A percentile compares a stretch with the other conserved stretches of the same genome.
phyloP scores from a whole-genome alignment of 495 filamentous ascomycete species.

The Elasticomyces elasticus region DNA sequence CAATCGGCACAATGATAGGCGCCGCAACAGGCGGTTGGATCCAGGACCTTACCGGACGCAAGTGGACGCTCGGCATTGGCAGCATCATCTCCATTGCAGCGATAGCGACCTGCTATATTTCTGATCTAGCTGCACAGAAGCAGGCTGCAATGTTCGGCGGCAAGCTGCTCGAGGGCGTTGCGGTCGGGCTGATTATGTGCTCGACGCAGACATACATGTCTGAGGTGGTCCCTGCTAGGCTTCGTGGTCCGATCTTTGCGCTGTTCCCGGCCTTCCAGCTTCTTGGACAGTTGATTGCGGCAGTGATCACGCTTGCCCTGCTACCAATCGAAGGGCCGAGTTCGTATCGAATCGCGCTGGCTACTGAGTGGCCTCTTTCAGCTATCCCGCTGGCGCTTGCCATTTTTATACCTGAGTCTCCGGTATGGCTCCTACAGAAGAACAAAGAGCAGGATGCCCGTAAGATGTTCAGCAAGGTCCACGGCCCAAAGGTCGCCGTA shows the following conservation, averaged over 20 bases:
- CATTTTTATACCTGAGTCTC: slow-evolving; percentile 19
- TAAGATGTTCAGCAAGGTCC: background rate
- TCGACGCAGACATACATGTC: slow-evolving; percentile 41
- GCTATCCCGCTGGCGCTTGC: slow-evolving; percentile 21
- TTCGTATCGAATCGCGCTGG: slow-evolving; percentile 17
- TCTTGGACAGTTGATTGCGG: slow-evolving; percentile 38
- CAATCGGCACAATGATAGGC: slow-evolving; percentile 38
- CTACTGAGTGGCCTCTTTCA: slow-evolving; percentile 22
- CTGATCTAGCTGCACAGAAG: slow-evolving; percentile 16
- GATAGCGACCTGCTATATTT: slow-evolving; percentile 27
- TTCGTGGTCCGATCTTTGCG: slow-evolving; percentile 38
- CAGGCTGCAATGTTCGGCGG: slow-evolving; percentile 16
- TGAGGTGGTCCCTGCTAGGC: slow-evolving; percentile 33
- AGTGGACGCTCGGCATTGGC: slow-evolving; percentile 30
- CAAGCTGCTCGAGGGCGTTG: slow-evolving; percentile 33
- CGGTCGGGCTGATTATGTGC: slow-evolving; percentile 36
- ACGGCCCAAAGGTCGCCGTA: slow-evolving; percentile 2
- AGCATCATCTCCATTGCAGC: slow-evolving; percentile 34
- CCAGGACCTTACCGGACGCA: slow-evolving; percentile 37
- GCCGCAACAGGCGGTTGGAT: slow-evolving; percentile 32
- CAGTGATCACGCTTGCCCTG: slow-evolving; percentile 33
- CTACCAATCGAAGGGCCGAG: slow-evolving; percentile 13
- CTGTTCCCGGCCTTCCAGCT: slow-evolving; percentile 39
- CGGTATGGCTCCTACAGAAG: slow-evolving; percentile 19
- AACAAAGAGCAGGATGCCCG: slow-evolving; percentile 6